phyloP scores from a whole-genome alignment of 805 yeast genomes.

The Spathaspora hagerdaliae region DNA sequence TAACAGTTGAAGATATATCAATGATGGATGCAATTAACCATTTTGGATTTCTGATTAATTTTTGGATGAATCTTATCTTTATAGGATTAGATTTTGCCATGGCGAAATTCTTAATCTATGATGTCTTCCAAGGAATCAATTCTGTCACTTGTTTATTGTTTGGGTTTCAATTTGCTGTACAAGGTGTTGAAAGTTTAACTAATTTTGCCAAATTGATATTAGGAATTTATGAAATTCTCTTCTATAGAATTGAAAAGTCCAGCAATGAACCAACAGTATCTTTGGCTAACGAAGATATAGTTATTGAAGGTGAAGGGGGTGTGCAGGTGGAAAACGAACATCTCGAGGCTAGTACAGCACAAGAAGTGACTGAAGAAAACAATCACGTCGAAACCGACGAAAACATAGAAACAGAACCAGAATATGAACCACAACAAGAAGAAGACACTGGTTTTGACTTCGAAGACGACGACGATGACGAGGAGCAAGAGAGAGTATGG shows the following conservation, averaged over 20 bases:
- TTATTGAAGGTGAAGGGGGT: slow-evolving; percentile 21
- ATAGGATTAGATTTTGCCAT: slow-evolving; percentile 48
- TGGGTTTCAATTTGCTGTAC: slow-evolving; percentile 72
- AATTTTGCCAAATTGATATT: slow-evolving; percentile 44
- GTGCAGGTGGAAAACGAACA: slow-evolving; percentile 2
- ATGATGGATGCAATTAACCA: slow-evolving; percentile 22
- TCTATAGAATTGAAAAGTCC: slow-evolving; percentile 20
- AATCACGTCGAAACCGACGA: not conserved
- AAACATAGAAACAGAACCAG: slow-evolving; percentile 1
- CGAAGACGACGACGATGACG: slow-evolving; percentile 15
- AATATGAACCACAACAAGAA: slow-evolving; percentile 3
- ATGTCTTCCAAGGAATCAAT: slow-evolving; percentile 46
- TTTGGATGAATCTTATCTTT: slow-evolving; percentile 43
- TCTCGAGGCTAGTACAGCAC: not conserved
- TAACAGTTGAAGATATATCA: slow-evolving; percentile 11
- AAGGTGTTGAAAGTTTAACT: slow-evolving; percentile 51
- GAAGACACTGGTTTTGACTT: not conserved
- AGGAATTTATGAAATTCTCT: slow-evolving; percentile 52
- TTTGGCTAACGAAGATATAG: slow-evolving; percentile 5
- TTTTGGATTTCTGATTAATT: slow-evolving; percentile 24
- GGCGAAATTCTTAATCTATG: slow-evolving; percentile 54
- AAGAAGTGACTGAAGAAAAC: not conserved
- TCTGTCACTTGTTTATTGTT: slow-evolving; percentile 59
- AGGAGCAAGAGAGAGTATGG: slow-evolving; percentile 63
- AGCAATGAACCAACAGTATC: not conserved